Evolutionary conservation across 1,139 yeast species (phyloP), one percentile per base, ranked within the genome.

Genomic region (Pichia sp.): DNA sequence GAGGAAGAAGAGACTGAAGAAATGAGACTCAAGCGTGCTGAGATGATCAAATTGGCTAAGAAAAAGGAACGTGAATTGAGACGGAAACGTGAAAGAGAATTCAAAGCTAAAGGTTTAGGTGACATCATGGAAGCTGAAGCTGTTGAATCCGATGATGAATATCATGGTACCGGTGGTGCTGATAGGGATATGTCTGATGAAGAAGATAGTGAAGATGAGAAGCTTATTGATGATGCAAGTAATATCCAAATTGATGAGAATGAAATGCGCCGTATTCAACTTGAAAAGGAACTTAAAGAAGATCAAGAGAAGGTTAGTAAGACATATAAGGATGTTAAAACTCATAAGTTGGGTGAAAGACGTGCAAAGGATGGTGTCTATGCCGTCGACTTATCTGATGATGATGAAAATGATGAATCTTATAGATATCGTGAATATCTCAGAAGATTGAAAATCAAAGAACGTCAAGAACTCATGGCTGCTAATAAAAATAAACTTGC

Each of bases 81-180:
- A 14, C 66, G 72, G 33, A 67, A 66, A 52, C 67, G 65, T 48
- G 69, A 80, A 54, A 70, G 67, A 55, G 82, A 76, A 55, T 67
- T 77, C 67, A 81, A 73, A 55, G 67, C 73, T 37, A 72, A 70
- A 51, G 84, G 83, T 0, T 62, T 79, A 30, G 71, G 71, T 48
- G 69, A 71, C 14, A 70, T 83, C 19, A 71, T 85, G 52, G 91
- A 86, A 53, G 86, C 85, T 38, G 96, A 91, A 70, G 99, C 99
- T 39, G 94, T 82, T 56, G 98, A 93, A 70, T 88, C 96, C 36
- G 98, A 93, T 54, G 98, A 91, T 70, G 97, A 91, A 69, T 91
- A 95, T 91, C 83, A 82, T 42, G 96, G 96, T 2, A 63, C 87
- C 47, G 97, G 96, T 47, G 96, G 96, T 50, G 73, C 65, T 11